Base-by-base conservation (phyloP, 1,284 basidiomycete species). In the Sparassis latifolia region DNA sequence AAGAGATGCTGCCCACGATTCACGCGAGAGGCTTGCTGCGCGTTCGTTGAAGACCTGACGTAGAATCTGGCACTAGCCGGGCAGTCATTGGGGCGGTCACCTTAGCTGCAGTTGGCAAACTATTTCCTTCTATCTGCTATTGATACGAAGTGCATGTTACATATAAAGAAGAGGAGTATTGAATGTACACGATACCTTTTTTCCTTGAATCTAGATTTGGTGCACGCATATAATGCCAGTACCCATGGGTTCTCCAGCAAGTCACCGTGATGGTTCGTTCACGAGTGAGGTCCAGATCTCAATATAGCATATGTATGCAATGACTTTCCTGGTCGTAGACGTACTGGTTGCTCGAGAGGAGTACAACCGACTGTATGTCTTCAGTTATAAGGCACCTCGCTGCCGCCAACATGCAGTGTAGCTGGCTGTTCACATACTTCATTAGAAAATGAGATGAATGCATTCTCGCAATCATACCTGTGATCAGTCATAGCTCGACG, bases 361-460 rank as follows among this genome's bases (percentile, higher is more conserved):
- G 55, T 29, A 71, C 55, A n/a, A 60, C 62, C n/a, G 62, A 58
- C 51, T 71, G 70, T 59, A 71, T 66, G 46, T 70, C 69, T 44
- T 67, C 64, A 3, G 69, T 70, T 3, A n/a, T n/a, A n/a, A n/a
- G n/a, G n/a, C n/a, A n/a, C 59, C 51, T 5, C 70, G 69, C 1
- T 68, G 65, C 4, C 68, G 60, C n/a, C 63, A 65, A n/a, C 67
- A 69, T 1, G 68, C 68, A 32, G 70, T 68, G 20, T 65, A 66
- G 50, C 69, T 68, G 59, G 66, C 62, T 50, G 65, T 63, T 29
- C 62, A 60, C 28, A 62, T 67, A 4, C 61, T 12, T 64, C 56
- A 12, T 55, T 60, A 3, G 58, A 53, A 7, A 60, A 58, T 44
- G 71, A 3, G 51, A 29, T 2, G 66, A 67, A 58, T 71, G 71